These are phyloP conservation scores for Candida xyloterini DNA, from an alignment of 805 yeast species.

Conservation along the genomic window DNA sequence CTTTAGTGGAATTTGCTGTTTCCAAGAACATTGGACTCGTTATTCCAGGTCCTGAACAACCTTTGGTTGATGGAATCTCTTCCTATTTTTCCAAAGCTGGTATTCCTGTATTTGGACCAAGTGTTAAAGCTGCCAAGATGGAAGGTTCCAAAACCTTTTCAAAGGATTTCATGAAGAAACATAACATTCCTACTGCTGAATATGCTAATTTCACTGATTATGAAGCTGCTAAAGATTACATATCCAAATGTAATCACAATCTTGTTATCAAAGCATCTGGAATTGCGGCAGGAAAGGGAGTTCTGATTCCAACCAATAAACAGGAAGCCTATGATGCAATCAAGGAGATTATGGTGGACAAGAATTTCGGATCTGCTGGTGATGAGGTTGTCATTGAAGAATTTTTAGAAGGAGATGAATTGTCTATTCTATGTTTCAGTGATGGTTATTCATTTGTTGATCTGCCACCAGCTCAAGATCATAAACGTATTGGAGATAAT, in stretches of 20 bases:
- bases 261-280: slow-evolving; percentile 97
- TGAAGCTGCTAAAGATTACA: slow-evolving; percentile 70
- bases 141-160: slow-evolving; percentile 97
- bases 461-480: slow-evolving; percentile 98
- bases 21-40: slow-evolving; percentile 67
- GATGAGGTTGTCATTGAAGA: slow-evolving; percentile 95
- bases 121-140: slow-evolving; percentile 83
- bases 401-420: slow-evolving; percentile 93
- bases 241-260: slow-evolving; percentile 61
- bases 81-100: slow-evolving; percentile 74
- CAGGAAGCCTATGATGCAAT: slow-evolving; percentile 85
- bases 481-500: slow-evolving; percentile 90
- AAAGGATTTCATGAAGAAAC: slow-evolving; percentile 89
- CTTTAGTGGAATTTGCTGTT: slow-evolving; percentile 70
- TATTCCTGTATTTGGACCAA: slow-evolving; percentile 97
- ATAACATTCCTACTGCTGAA: slow-evolving; percentile 90
- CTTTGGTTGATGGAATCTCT: slow-evolving; percentile 90
- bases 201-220: slow-evolving; percentile 79
- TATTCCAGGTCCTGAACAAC: slow-evolving; percentile 99
- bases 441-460: slow-evolving; percentile 92
- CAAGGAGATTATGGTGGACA: slow-evolving; percentile 83
- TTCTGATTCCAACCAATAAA: slow-evolving; percentile 78
- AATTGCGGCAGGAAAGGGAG: slow-evolving; percentile 98
- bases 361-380: slow-evolving; percentile 90
- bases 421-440: slow-evolving; percentile 84